Evolutionary conservation across 306 rosid species (phyloP).

Genomic region (Casuarina glauca): DNA sequence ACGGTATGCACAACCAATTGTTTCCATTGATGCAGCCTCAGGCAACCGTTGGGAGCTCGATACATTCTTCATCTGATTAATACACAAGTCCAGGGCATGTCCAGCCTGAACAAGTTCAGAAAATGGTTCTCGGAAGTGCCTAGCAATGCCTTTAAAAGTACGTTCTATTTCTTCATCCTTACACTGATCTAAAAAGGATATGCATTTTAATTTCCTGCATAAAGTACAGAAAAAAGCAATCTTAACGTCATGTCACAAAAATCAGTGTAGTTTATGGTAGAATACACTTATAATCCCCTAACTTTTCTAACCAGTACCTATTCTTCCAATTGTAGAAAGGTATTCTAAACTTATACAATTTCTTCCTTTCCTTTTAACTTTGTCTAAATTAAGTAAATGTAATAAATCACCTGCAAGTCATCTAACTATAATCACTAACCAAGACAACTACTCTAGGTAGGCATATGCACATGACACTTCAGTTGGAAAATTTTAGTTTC

Average conservation of each 20-base stretch:
- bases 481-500: background rate
- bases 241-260: background rate
- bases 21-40: conserved; percentile 91
- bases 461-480: background rate
- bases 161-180: conserved; percentile 96
- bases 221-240: conserved; percentile 5
- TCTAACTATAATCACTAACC: too few species aligned
- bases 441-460: background rate
- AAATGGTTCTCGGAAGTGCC: conserved; percentile 96
- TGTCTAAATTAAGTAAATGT: background rate
- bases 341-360: background rate
- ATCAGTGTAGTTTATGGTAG: background rate
- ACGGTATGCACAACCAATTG: conserved; percentile 90
- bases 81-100: conserved; percentile 41
- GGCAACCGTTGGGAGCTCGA: conserved; percentile 83
- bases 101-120: conserved; percentile 96
- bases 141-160: conserved; percentile 96
- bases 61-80: conserved; percentile 64
- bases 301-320: background rate
- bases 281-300: background rate
- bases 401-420: background rate
- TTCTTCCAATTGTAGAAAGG: background rate
- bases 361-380: background rate
- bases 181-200: conserved; percentile 85
- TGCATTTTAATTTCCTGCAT: conserved; percentile 93